Evolutionary conservation across 2,329 filamentous ascomycete species (phyloP), one percentile per base, ranked within the genome.

Genomic region (Lojkania enalia): DNA sequence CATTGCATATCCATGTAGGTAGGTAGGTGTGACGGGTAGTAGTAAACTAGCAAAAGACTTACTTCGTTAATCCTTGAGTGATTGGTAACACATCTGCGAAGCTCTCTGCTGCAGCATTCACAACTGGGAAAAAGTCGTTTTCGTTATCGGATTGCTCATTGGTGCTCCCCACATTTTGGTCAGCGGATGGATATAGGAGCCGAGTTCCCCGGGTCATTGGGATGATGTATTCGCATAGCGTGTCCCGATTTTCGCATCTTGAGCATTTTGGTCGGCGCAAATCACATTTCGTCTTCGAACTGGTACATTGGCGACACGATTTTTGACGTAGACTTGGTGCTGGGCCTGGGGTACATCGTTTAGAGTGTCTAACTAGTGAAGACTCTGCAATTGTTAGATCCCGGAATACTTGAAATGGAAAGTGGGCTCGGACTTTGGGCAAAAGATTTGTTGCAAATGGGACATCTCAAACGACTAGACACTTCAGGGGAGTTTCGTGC

Each of bases 281-380:
- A 35, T 57, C 43, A 36, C 55, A 58, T 31, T 46, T 46, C 18
- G 51, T 50, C 35, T 58, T 58, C 16, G 55, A 51, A 30, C 3
- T 46, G 15, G 55, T 55, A 42, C 55, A 58, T 30, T 46, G 40
- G 16, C 49, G 39, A 45, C 55, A 58, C 14, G 48, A 49, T 39
- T 58, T 58, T 44, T 58, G 53, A 12, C 55, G 42, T 18, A 57
- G 30, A 29, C 44, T 51, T 12, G 51, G 51, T 6, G 51, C 46
- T 13, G 51, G 53, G 12, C 51, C 51, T 30, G 48, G 50, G 20
- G 47, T 46, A 38, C 54, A 55, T 37, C 52, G 41, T 45, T 48
- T 54, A 4, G 52, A 49, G 30, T 57, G 54, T 31, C 54, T 32
- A 18, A 49, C 39, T 15, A 56, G 35, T 2, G 50, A 54, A 9